Percentiles rank a stretch among this genome's conserved stretches.
Evolutionary conservation across 345 rosid species (phyloP).

Genomic region (Pugionium cornutum): DNA sequence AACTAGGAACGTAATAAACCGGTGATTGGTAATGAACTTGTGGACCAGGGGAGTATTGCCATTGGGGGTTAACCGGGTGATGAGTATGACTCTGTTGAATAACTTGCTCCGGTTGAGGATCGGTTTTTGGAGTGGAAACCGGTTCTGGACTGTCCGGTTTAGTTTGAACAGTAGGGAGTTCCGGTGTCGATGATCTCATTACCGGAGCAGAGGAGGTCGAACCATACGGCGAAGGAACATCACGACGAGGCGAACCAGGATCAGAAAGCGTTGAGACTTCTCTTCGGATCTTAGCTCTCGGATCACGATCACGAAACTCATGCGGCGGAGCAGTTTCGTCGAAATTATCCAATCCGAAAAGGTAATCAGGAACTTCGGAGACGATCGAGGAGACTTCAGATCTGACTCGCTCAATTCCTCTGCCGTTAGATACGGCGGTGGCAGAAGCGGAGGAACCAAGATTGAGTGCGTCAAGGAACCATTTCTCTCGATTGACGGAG

Average conservation of each 20-base stretch:
- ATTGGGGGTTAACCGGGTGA: slow-evolving; percentile 52
- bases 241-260: slow-evolving; percentile 87
- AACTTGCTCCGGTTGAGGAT: slow-evolving; percentile 42
- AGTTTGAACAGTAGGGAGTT: slow-evolving; percentile 68
- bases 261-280: slow-evolving; percentile 71
- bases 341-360: slow-evolving; percentile 77
- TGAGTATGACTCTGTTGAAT: slow-evolving; percentile 39
- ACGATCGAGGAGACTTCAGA: slow-evolving; percentile 86
- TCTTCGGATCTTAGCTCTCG: slow-evolving; percentile 49
- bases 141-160: slow-evolving; percentile 56
- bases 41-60: slow-evolving; percentile 54
- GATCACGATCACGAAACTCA: slow-evolving; percentile 49
- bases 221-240: slow-evolving; percentile 64
- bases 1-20: slow-evolving; percentile 61
- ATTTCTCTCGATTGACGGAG: slow-evolving; percentile 76
- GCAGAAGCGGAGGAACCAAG: slow-evolving; percentile 45
- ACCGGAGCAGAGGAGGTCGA: slow-evolving; percentile 66
- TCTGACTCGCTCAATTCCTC: slow-evolving; percentile 66
- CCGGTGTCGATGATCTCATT: slow-evolving; percentile 53
- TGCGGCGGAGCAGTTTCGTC: slow-evolving; percentile 58
- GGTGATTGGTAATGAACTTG: slow-evolving; percentile 65
- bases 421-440: slow-evolving; percentile 22
- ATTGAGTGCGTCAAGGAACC: slow-evolving; percentile 91
- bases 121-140: slow-evolving; percentile 32
- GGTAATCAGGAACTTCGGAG: slow-evolving; percentile 87